Percentiles rank a stretch among this genome's conserved stretches.
Conservation (phyloP, 106 monocot genomes). For the Cymbidium sinense region DNA sequence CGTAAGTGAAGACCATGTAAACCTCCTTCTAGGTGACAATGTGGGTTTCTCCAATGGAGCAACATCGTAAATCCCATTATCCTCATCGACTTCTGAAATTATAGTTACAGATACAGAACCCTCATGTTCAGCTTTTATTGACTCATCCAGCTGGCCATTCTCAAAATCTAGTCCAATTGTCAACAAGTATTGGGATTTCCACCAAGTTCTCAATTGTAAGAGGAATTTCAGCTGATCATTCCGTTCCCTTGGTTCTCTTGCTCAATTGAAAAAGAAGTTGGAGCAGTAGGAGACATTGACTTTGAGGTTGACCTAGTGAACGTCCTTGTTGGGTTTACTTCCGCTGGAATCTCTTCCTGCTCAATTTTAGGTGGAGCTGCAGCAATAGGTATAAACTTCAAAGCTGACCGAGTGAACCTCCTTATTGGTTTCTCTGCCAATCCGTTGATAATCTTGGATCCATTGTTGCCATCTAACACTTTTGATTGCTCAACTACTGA, state of each 20-base stretch:
- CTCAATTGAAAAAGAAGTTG: background rate
- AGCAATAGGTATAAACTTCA: conserved; percentile 9
- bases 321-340: conserved; percentile 11
- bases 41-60: conserved; percentile 5
- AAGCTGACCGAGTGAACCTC: conserved; percentile 34
- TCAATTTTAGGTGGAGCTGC: background rate
- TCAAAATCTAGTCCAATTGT: background rate
- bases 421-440: background rate
- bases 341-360: background rate
- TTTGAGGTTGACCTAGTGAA: conserved; percentile 39
- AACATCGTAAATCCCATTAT: background rate
- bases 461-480: background rate
- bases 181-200: conserved; percentile 1
- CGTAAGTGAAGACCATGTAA: conserved; percentile 35
- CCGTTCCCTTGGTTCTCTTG: background rate
- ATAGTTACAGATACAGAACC: conserved; percentile 4
- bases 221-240: background rate
- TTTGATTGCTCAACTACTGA: background rate
- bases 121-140: conserved; percentile 1
- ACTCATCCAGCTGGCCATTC: background rate
- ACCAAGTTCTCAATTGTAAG: background rate
- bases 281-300: background rate
- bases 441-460: background rate
- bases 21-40: conserved; percentile 15
- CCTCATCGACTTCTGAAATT: background rate